Base-by-base conservation (phyloP, 2,329 filamentous ascomycete genomes). In the Cercospora sojina region DNA sequence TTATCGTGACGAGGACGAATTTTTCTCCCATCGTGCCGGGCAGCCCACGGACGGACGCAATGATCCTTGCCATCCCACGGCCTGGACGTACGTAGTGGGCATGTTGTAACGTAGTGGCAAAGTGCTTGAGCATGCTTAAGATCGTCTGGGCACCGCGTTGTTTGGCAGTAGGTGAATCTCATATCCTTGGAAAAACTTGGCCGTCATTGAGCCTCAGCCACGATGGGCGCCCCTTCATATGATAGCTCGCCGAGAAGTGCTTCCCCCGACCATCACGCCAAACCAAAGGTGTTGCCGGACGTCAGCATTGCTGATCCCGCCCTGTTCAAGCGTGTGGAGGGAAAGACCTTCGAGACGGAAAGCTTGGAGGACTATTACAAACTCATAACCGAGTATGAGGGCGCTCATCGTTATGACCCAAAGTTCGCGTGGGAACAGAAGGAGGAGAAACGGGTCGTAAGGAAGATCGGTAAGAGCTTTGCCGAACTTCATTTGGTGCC, bases 381-480 rank as follows among this genome's bases (percentile, higher is more conserved):
- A 66, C 85, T 85, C 0, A 83, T 86, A n/a, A 80, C 81, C 1
- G 77, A 77, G 6, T 88, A 88, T 70, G 86, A 89, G 71, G 85
- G 85, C 2, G 76, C 79, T 10, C 86, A 88, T 75, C 80, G 86
- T 43, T 88, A 83, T 71, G 85, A 88, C 70, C 85, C 86, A 0
- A 73, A 79, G 2, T 85, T 83, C 55, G 78, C 82, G 55, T 89
- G 87, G 87, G 83, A 83, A 2, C 76, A 80, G 10, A 80, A 82
- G 57, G 87, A 89, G 71, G 87, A 89, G 75, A 82, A 80, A 73
- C 81, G 76, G 56, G 75, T 88, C 1, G 80, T 88, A 9, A 78
- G 84, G 55, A 56, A 85, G 78, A 82, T 86, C 49, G 51, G 51
- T 56, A 27, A 25, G 43, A 25, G 25, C 25, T 31, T 32, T 27